Percentiles rank a stretch among this genome's conserved stretches.
These are phyloP conservation scores for Ophiostoma montium DNA, from an alignment of 2,329 filamentous ascomycete genomes.

Conservation along the genomic window DNA sequence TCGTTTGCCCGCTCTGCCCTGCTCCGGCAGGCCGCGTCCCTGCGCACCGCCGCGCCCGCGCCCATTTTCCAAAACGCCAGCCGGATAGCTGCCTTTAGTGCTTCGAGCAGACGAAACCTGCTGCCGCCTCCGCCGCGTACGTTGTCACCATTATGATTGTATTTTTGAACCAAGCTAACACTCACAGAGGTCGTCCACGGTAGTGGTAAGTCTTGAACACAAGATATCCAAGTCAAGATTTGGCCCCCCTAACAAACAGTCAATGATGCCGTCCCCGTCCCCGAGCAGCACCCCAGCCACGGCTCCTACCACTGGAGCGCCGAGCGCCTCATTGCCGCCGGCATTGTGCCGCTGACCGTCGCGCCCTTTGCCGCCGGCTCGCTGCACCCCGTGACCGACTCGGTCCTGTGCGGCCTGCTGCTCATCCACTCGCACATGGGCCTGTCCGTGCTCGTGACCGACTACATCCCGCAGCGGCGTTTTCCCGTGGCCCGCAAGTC, in stretches of 20 bases:
- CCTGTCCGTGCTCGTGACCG: slow-evolving; percentile 79
- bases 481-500: slow-evolving; percentile 52
- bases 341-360: slow-evolving; percentile 73
- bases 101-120: slow-evolving; percentile 58
- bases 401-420: slow-evolving; percentile 66
- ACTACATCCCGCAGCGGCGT: slow-evolving; percentile 69
- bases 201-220: slow-evolving; percentile 53
- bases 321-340: slow-evolving; percentile 70
- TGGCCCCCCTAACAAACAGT: too few relatives aligned
- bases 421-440: slow-evolving; percentile 93
- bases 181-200: slow-evolving; percentile 56
- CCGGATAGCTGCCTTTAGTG: slow-evolving; percentile 73
- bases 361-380: slow-evolving; percentile 86
- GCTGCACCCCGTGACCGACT: slow-evolving; percentile 79
- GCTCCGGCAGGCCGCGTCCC: slow-evolving; percentile 35
- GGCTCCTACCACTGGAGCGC: slow-evolving; percentile 99
- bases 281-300: slow-evolving; percentile 58
- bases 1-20: slow-evolving; percentile 41
- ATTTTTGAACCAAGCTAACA: slow-evolving; percentile 1
- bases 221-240: too few relatives aligned
- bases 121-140: slow-evolving; percentile 77
- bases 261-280: slow-evolving; percentile 74
- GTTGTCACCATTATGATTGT: slow-evolving; percentile 21
- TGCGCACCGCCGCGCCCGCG: slow-evolving; percentile 14
- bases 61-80: slow-evolving; percentile 23